A percentile compares a stretch with the other conserved stretches of the same genome.
Conservation (phyloP, 495 filamentous ascomycete genomes). For the Penicillium fimorum region DNA sequence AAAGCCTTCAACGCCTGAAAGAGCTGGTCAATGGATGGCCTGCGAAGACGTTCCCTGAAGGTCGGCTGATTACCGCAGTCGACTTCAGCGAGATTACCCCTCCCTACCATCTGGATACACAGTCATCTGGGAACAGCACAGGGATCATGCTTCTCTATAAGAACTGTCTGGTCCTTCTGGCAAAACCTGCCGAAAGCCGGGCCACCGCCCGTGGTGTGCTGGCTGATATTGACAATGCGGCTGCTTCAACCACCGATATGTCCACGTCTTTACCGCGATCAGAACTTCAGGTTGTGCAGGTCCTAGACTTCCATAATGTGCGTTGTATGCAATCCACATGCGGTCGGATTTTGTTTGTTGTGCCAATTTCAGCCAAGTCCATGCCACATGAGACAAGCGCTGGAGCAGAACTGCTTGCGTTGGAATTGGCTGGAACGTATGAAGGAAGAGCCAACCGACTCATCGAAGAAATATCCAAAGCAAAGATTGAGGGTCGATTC, state of each 20-base stretch:
- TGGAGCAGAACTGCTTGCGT: slow-evolving; percentile 60
- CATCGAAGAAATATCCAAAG: slow-evolving; percentile 83
- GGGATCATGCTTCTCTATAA: slow-evolving; percentile 83
- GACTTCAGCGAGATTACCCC: slow-evolving; percentile 76
- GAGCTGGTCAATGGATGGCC: slow-evolving; percentile 83
- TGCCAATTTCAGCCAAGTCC: slow-evolving; percentile 56
- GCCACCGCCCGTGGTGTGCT: slow-evolving; percentile 75
- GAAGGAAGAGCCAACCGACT: slow-evolving; percentile 75
- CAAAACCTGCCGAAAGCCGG: slow-evolving; percentile 58
- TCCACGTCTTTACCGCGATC: slow-evolving; percentile 30
- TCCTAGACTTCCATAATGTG: slow-evolving; percentile 66
- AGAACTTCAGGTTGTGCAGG: slow-evolving; percentile 73
- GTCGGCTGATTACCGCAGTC: slow-evolving; percentile 78
- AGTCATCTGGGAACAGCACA: slow-evolving; percentile 40
- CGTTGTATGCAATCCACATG: slow-evolving; percentile 75
- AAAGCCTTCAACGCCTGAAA: slow-evolving; percentile 68
- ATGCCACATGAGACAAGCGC: slow-evolving; percentile 39
- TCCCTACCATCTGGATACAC: slow-evolving; percentile 59
- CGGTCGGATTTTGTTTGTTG: slow-evolving; percentile 71
- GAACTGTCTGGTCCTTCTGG: slow-evolving; percentile 74
- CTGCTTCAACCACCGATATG: slow-evolving; percentile 48
- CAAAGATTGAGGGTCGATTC: slow-evolving; percentile 80
- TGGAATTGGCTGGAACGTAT: slow-evolving; percentile 60
- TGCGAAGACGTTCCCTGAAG: slow-evolving; percentile 62
- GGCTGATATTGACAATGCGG: slow-evolving; percentile 69